These are phyloP conservation scores for Fusarium azukiicola DNA, from an alignment of 2,329 filamentous ascomycete genomes.

Conservation along the genomic window DNA sequence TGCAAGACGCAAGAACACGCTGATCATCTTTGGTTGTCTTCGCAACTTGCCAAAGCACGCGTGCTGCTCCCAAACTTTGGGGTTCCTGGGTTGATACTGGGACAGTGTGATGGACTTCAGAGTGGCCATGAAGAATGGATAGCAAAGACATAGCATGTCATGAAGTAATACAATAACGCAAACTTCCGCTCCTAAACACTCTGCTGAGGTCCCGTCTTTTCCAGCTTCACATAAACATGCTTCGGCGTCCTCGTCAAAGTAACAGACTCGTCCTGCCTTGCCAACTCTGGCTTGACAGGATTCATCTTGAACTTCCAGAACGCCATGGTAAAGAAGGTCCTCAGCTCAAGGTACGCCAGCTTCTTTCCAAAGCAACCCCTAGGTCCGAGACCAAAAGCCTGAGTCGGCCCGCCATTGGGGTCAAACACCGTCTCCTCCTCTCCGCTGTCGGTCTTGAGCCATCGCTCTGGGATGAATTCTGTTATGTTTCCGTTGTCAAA, in stretches of 20 bases:
- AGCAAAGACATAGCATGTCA: no score
- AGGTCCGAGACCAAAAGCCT: slow-evolving; percentile 46
- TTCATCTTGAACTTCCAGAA: slow-evolving; percentile 38
- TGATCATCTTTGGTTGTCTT: slow-evolving; percentile 38
- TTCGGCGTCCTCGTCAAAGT: slow-evolving; percentile 36
- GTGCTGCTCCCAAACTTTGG: slow-evolving; percentile 46
- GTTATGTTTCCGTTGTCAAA: slow-evolving; percentile 52
- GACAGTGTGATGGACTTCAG: slow-evolving; percentile 28
- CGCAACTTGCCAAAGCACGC: slow-evolving; percentile 32
- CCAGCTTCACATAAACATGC: slow-evolving; percentile 34
- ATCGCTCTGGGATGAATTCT: slow-evolving; percentile 62
- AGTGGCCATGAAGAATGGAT: not conserved
- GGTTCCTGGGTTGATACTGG: slow-evolving; percentile 36
- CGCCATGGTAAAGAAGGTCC: slow-evolving; percentile 30
- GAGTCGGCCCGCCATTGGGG: slow-evolving; percentile 30
- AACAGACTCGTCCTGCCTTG: slow-evolving; percentile 29
- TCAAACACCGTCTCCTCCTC: slow-evolving; percentile 39
- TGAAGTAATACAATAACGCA: not conserved
- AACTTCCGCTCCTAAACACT: not conserved
- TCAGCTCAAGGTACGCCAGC: slow-evolving; percentile 42
- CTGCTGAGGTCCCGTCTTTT: not conserved
- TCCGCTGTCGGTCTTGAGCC: slow-evolving; percentile 51
- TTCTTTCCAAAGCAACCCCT: slow-evolving; percentile 48
- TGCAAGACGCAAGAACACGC: slow-evolving; percentile 23
- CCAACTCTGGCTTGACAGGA: slow-evolving; percentile 22